Evolutionary conservation across 768 basidiomycete genomes (phyloP).

Genomic region (Mycena crocata): DNA sequence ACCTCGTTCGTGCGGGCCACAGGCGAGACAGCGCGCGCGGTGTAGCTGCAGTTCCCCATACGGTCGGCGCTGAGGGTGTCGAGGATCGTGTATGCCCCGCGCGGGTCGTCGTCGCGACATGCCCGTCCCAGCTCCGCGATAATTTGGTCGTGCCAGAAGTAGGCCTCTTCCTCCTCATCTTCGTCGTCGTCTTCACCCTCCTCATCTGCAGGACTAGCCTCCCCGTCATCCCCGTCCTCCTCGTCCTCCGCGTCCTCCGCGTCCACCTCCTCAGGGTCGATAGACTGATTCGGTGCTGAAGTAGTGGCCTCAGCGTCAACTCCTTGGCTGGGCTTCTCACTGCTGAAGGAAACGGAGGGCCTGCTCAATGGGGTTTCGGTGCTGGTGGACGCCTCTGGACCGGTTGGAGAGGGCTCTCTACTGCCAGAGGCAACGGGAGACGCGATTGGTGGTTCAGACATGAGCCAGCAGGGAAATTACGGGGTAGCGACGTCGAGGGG

Average conservation of each 20-base stretch:
- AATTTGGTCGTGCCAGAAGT: slow-evolving; percentile 48
- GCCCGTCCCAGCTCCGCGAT: slow-evolving; percentile 42
- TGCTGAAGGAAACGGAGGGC: too few species aligned
- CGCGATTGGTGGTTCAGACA: too few species aligned
- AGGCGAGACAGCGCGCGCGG: slow-evolving; percentile 47
- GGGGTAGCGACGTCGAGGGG: too few species aligned
- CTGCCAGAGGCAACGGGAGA: too few species aligned
- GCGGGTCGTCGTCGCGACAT: slow-evolving; percentile 47
- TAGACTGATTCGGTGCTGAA: too few species aligned
- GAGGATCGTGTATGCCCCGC: slow-evolving; percentile 60
- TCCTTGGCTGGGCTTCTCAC: too few species aligned
- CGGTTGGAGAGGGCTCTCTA: too few species aligned
- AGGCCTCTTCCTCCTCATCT: slow-evolving; percentile 30
- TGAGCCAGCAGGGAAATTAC: too few species aligned
- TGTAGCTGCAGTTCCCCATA: slow-evolving; percentile 43
- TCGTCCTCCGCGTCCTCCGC: slow-evolving; percentile 19
- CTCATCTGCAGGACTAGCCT: slow-evolving; percentile 19
- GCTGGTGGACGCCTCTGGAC: too few species aligned
- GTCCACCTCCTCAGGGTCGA: neutral
- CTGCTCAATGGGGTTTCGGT: too few species aligned
- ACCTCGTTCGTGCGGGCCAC: slow-evolving; percentile 31
- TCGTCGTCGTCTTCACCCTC: slow-evolving; percentile 22
- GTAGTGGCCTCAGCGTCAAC: too few species aligned
- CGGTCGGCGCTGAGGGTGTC: slow-evolving; percentile 58
- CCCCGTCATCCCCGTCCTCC: slow-evolving; percentile 20